Evolutionary conservation across 352 stramenopile genomes (phyloP).

Genomic region (Phytopythium vexans): DNA sequence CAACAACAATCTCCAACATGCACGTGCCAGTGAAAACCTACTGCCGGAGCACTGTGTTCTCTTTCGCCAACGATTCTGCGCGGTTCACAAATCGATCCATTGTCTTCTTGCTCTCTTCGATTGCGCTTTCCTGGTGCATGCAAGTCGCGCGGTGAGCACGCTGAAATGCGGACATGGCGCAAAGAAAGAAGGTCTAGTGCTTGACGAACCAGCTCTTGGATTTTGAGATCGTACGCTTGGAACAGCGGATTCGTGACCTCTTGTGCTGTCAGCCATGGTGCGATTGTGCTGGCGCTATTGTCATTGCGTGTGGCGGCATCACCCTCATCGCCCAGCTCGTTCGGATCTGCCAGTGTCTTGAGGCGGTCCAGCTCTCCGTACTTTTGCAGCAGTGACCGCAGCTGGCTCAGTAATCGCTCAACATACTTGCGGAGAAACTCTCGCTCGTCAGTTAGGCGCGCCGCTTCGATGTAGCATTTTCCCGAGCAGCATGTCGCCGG

Average conservation of each 20-base stretch:
- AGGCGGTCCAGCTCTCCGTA: slow-evolving; percentile 76
- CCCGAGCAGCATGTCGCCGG: background rate
- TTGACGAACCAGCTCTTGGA: slow-evolving; percentile 56
- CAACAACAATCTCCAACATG: background rate
- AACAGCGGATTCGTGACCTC: slow-evolving; percentile 74
- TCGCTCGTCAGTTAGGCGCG: slow-evolving; percentile 54
- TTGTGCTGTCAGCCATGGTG: slow-evolving; percentile 66
- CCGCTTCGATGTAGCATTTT: slow-evolving; percentile 34
- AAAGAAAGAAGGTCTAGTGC: background rate
- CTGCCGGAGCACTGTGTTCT: slow-evolving; percentile 70
- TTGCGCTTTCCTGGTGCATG: slow-evolving; percentile 28
- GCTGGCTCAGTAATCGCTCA: slow-evolving; percentile 58
- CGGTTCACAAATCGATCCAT: slow-evolving; percentile 46
- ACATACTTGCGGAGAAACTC: slow-evolving; percentile 65
- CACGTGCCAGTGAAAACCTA: slow-evolving; percentile 12
- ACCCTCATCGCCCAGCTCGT: slow-evolving; percentile 9
- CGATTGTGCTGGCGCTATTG: slow-evolving; percentile 10
- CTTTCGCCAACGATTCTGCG: slow-evolving; percentile 50
- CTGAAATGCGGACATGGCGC: background rate
- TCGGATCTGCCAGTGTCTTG: slow-evolving; percentile 43
- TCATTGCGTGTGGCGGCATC: slow-evolving; percentile 3
- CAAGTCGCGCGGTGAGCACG: background rate
- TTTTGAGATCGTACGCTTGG: slow-evolving; percentile 76
- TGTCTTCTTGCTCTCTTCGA: slow-evolving; percentile 58
- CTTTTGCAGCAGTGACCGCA: slow-evolving; percentile 54